Percentiles rank a stretch among this genome's conserved stretches.
Conservation (phyloP, 768 basidiomycete species). For the Phylloporus sp. region DNA sequence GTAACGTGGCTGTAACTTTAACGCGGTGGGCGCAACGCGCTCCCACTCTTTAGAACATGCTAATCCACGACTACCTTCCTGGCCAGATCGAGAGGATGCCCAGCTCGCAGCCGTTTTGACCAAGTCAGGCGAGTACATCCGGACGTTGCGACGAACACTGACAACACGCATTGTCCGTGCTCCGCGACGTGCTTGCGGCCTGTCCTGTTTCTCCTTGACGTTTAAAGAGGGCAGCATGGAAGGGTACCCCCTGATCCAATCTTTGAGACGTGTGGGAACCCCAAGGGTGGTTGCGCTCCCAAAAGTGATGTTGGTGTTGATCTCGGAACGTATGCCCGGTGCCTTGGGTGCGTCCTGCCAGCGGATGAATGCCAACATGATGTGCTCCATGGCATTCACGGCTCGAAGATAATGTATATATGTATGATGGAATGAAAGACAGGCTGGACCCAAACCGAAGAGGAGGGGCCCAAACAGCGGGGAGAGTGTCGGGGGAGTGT, state of each 20-base stretch:
- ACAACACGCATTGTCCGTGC: constrained; percentile 75
- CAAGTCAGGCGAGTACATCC: constrained; percentile 85
- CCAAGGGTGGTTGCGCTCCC: constrained; percentile 57
- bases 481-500: constrained; percentile 87
- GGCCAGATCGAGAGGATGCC: constrained; percentile 34
- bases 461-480: constrained; percentile 86
- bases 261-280: constrained; percentile 81
- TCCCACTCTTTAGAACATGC: constrained; percentile 73
- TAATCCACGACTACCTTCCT: constrained; percentile 34
- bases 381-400: constrained; percentile 86
- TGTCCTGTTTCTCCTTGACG: constrained; percentile 43
- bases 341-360: constrained; percentile 62
- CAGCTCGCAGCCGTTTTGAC: constrained; percentile 60
- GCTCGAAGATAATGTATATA: constrained; percentile 76
- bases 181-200: constrained; percentile 67
- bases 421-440: constrained; percentile 50
- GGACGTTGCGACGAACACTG: constrained; percentile 72
- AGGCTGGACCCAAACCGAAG: constrained; percentile 69
- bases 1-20: constrained; percentile 63
- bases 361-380: constrained; percentile 87
- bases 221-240: constrained; percentile 66
- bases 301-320: constrained; percentile 34
- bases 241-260: constrained; percentile 91
- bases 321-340: constrained; percentile 23
- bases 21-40: constrained; percentile 58